Conservation (phyloP, 1,284 basidiomycete genomes). For the Cutaneotrichosporon sp. region DNA sequence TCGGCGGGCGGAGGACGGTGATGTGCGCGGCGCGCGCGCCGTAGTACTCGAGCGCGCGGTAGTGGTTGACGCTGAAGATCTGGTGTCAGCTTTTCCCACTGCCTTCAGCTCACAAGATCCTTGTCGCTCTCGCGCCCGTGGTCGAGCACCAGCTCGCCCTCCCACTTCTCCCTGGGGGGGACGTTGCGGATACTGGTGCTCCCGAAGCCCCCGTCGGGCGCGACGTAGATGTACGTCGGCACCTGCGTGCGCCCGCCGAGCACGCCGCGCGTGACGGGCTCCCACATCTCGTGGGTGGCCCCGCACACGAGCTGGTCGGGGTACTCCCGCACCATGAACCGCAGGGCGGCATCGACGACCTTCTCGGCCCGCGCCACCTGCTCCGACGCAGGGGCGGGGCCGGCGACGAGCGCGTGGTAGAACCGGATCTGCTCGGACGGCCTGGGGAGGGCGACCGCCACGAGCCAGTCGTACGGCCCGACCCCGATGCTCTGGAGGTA, state of each 20-base stretch:
- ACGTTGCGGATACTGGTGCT: not conserved
- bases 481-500: not conserved
- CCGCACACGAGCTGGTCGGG: constrained; percentile 11
- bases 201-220: not conserved
- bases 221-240: constrained; percentile 1
- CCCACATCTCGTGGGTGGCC: constrained; percentile 16
- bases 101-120: constrained; percentile 16
- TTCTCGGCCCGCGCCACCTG: constrained; percentile 1
- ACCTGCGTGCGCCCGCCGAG: not conserved
- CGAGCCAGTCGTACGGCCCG: constrained; percentile 23
- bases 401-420: constrained; percentile 23
- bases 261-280: not conserved
- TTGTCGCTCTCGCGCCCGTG: constrained; percentile 22
- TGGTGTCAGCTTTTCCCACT: constrained; percentile 7
- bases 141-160: constrained; percentile 16
- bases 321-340: not conserved
- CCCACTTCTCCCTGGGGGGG: not conserved
- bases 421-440: constrained; percentile 30
- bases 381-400: not conserved
- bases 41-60: constrained; percentile 26
- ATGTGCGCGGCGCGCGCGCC: constrained; percentile 17
- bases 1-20: constrained; percentile 19
- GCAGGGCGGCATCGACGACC: constrained; percentile 8
- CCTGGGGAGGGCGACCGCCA: constrained; percentile 24
- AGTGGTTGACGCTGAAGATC: constrained; percentile 16